Base-by-base conservation (phyloP, 1,139 yeast species). In the Zhuliangozyma blackwelliae region DNA sequence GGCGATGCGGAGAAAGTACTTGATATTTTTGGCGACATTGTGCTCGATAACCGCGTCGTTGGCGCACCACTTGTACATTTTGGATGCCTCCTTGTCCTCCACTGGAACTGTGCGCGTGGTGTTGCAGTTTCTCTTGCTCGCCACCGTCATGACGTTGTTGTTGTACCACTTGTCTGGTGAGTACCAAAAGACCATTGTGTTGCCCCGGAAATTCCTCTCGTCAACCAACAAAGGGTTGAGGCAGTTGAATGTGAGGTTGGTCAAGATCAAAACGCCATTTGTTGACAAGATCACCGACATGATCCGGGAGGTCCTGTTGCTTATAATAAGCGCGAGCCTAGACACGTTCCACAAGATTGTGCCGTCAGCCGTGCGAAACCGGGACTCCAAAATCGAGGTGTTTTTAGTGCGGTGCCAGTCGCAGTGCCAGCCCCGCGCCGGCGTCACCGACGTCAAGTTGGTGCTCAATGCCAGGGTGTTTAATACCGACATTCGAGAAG, bases 161-260 rank as follows among this genome's bases (percentile, higher is more conserved):
- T 65, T 92, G 31, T 92, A 88, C 59, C 89, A 85, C 51, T 63
- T 92, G 28, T 84, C 95, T 22, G 98, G 97, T 2, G 94, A 89
- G 59, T 90, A 90, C 57, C 79, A 77, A 41, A 77, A 92, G 44
- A 87, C 96, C 0, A 84, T 92, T 42, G 85, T 86, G 8, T 67
- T 82, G 32, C 95, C 97, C 2, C 72, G 95, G 40, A 75, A 77
- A 51, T 90, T 89, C 55, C 65, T 90, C 37, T 68, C 81, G 2
- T 77, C 85, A 21, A 81, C 97, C 3, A 92, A 92, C 57, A 88
- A 87, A 52, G 97, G 97, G 0, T 65, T 90, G 29, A 66, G 96
- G 37, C 92, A 86, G 50, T 68, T 90, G 48, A 90, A 92, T 54
- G 71, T 88, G 32, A 72, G 90, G 46, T 59, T 89, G 29, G 92